Conservation (phyloP, 306 rosid species). For the Inga oerstediana region DNA sequence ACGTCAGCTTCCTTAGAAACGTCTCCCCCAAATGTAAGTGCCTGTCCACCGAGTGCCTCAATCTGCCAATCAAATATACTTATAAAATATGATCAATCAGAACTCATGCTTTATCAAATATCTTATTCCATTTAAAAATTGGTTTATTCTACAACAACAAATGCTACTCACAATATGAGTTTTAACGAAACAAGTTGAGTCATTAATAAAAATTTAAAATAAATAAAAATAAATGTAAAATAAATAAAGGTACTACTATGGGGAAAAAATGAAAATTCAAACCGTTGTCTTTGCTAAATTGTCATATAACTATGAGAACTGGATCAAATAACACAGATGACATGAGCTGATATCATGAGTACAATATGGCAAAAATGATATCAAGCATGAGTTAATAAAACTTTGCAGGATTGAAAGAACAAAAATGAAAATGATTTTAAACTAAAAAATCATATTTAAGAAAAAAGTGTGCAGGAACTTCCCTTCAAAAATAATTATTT, state of each 20-base stretch:
- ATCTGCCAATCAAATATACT: constrained; percentile 46
- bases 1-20: constrained; percentile 83
- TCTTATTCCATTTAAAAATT: too few species aligned
- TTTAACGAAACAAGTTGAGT: too few species aligned
- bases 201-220: too few species aligned
- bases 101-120: too few species aligned
- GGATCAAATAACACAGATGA: background rate
- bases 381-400: background rate
- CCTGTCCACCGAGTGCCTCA: constrained; percentile 78
- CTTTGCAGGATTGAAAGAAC: background rate
- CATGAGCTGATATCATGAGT: background rate
- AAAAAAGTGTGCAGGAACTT: background rate
- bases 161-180: too few species aligned
- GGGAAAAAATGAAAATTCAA: too few species aligned
- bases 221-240: too few species aligned
- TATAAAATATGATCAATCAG: background rate
- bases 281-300: too few species aligned
- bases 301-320: background rate
- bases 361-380: background rate
- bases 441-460: background rate
- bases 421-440: background rate
- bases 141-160: too few species aligned
- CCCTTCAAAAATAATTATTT: background rate
- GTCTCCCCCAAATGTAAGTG: constrained; percentile 74
- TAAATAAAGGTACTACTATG: too few species aligned